Base-by-base conservation (phyloP, 2,329 filamentous ascomycete species). In the Penicillium concentricum region DNA sequence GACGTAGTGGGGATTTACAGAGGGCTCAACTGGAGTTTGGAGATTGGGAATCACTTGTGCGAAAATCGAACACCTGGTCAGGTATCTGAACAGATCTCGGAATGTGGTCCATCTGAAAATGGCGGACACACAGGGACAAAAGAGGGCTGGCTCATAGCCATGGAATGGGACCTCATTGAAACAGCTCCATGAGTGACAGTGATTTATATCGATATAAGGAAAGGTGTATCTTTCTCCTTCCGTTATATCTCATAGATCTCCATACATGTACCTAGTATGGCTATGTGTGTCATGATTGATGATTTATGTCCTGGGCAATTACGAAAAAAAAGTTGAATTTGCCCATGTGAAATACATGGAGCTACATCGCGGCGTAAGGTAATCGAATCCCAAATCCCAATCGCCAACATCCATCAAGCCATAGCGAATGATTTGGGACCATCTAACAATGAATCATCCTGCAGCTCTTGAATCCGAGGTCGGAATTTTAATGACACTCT, bases 151-250 rank as follows among this genome's bases (percentile, higher is more conserved):
- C 59, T 73, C 15, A 68, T 77, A 22, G 69, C 67, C 22, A 68
- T 74, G 64, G 73, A 77, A 57, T 78, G 75, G 75, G 72, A 76
- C 56, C 42, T 76, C n/a, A 28, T 71, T 28, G 32, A 58, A 26
- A 22, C 41, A 38, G 42, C 35, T 49, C 0, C 2, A 13, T 46
- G 30, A 46, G 20, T 13, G 5, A 24, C 2, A 2, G 5, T 4
- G 13, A n/a, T 24, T 35, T n/a, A 13, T n/a, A n/a, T n/a, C 2
- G 18, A 2, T 46, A 12, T 13, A n/a, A 16, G 9, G 30, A 12
- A n/a, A 46, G 5, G 30, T n/a, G 7, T 24, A 12, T 24, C 4
- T 4, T 34, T 16, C 16, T 2, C 2, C 8, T 35, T 35, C 13
- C 5, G 8, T 13, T 2, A n/a, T 13, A 46, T 24, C 7, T n/a